Conservation (phyloP, 2,329 filamentous ascomycete genomes). For the Fusarium albidum region DNA sequence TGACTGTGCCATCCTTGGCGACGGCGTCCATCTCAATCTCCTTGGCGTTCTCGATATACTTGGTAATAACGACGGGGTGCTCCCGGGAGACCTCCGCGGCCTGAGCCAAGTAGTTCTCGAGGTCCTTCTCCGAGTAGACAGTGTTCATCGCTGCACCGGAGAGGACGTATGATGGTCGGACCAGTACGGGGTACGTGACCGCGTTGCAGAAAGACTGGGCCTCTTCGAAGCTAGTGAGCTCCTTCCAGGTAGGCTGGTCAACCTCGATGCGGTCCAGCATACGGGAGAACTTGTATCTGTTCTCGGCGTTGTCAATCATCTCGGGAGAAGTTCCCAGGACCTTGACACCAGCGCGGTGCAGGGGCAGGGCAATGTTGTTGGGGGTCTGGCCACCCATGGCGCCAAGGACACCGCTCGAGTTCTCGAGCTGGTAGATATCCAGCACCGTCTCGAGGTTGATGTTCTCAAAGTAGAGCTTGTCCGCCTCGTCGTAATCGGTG, state of each 20-base stretch:
- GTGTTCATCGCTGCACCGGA: constrained; percentile 99
- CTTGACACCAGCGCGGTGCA: constrained; percentile 89
- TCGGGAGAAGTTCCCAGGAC: constrained; percentile 95
- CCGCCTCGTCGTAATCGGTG: constrained; percentile 95
- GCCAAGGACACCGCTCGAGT: constrained; percentile 83
- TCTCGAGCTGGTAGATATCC: constrained; percentile 92
- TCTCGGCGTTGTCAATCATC: constrained; percentile 98
- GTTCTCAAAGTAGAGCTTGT: constrained; percentile 95
- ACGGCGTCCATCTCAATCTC: constrained; percentile 99
- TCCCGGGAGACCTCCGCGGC: constrained; percentile 93
- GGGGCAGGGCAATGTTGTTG: constrained; percentile 94
- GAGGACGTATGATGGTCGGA: constrained; percentile 94
- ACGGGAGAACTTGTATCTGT: constrained; percentile 97
- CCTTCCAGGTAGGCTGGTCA: constrained; percentile 98
- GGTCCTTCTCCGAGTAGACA: constrained; percentile 93
- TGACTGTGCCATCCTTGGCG: constrained; percentile 85
- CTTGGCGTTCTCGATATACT: constrained; percentile 99
- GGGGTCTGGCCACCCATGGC: constrained; percentile 98
- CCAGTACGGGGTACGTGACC: constrained; percentile 92
- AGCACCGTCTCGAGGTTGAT: constrained; percentile 90
- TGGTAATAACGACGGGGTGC: constrained; percentile 97
- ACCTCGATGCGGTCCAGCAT: constrained; percentile 96
- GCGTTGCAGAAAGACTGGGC: constrained; percentile 86
- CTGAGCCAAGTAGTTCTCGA: constrained; percentile 88
- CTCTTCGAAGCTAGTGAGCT: constrained; percentile 93